Evolutionary conservation across 1,139 yeast species (phyloP), one percentile per base, ranked within the genome.

Genomic region (Pichia sp.): DNA sequence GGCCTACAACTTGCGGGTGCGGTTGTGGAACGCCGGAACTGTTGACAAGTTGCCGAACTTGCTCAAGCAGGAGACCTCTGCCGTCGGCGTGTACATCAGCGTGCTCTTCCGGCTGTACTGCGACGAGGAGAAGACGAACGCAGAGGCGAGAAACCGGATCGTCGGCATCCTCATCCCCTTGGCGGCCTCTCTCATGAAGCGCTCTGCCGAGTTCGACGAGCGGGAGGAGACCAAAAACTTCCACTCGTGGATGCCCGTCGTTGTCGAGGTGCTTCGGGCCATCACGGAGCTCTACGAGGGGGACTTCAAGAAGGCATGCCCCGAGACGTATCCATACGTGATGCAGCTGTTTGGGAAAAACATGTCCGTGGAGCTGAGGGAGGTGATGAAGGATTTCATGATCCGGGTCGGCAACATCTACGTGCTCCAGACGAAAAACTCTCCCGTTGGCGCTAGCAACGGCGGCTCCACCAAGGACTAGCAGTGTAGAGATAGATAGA

Each of bases 1-100:
- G 60, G 91, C 95, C 70, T 86, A 87, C 67, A 93, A 90, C 55
- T 75, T 93, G 61, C 77, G 99, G 61, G 87, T 88, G 24, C 76
- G 95, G 60, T 75, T 95, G 50, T 92, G 95, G 85, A 88, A 90
- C 66, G 90, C 95, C 9, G 97, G 97, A 2, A 85, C 91, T 42
- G 93, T 92, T 73, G 96, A 90, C 65, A 87, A 93, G 67, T 77
- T 92, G 58, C 99, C 99, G 27, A 95, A 93, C 66, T 74, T 95
- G 63, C 75, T 92, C 63, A 88, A 89, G 64, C 99, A 95, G 71
- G 99, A 95, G 70, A 85, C 95, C 0, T 84, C 91, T 24, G 83
- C 97, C 0, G 87, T 96, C 1, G 93, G 96, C 1, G 96, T 91
- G 1, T 87, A 85, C 69, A 83, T 93, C 60, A 85, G 86, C 62